These are phyloP conservation scores for Vitis rupestris DNA, from an alignment of 164 flowering plant genomes.

Conservation along the genomic window DNA sequence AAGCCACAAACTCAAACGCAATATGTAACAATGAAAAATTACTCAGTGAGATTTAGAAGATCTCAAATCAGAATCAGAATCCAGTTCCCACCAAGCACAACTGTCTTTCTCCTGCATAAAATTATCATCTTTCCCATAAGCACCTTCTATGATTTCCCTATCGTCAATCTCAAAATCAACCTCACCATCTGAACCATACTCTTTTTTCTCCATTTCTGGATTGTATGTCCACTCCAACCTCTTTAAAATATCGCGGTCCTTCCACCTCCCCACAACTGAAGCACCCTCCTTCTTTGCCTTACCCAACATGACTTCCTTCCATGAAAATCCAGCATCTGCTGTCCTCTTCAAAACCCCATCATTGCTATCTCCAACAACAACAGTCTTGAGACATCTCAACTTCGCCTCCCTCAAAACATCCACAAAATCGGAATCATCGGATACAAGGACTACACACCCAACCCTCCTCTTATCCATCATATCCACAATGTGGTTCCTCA, in stretches of 20 bases:
- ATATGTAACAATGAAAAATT: not conserved
- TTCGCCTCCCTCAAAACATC: slow-evolving; percentile 71
- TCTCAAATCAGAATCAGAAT: slow-evolving; percentile 36
- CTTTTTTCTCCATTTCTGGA: slow-evolving; percentile 37
- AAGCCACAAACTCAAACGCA: not conserved
- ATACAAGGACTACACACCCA: slow-evolving; percentile 78
- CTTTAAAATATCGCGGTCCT: slow-evolving; percentile 71
- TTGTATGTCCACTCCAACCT: slow-evolving; percentile 80
- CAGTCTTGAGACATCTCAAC: slow-evolving; percentile 71
- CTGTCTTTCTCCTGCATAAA: slow-evolving; percentile 18
- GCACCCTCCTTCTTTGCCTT: slow-evolving; percentile 77
- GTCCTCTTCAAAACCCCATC: slow-evolving; percentile 73
- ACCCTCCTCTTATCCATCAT: slow-evolving; percentile 57
- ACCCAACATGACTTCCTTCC: slow-evolving; percentile 73
- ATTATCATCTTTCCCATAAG: slow-evolving; percentile 25
- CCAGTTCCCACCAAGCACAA: slow-evolving; percentile 71
- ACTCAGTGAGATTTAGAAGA: not conserved
- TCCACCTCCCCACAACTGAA: slow-evolving; percentile 69
- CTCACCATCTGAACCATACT: slow-evolving; percentile 18
- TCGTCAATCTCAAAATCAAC: slow-evolving; percentile 26
- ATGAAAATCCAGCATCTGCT: slow-evolving; percentile 74
- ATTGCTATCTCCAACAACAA: slow-evolving; percentile 71
- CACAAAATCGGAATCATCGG: slow-evolving; percentile 77
- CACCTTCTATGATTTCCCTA: slow-evolving; percentile 21
- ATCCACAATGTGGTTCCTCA: slow-evolving; percentile 72